These are phyloP conservation scores for Talaromyces piceae DNA, from an alignment of 2,329 filamentous ascomycete species.

Conservation along the genomic window DNA sequence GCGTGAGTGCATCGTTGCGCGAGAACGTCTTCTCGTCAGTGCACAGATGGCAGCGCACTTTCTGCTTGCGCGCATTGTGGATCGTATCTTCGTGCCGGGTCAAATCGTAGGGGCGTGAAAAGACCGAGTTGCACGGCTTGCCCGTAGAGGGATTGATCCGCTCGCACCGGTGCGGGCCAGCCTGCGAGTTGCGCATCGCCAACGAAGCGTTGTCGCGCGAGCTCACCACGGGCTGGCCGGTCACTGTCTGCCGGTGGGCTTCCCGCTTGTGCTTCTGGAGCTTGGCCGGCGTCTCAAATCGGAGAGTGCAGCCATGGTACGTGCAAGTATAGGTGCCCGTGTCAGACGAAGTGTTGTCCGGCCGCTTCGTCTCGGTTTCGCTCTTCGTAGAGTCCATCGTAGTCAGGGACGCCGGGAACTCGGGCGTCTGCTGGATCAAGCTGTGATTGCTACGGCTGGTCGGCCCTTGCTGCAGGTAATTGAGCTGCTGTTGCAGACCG, in stretches of 20 bases:
- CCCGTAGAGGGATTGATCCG: conserved; percentile 90
- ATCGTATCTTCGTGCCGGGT: conserved; percentile 97
- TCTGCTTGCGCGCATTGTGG: conserved; percentile 88
- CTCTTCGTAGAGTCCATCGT: conserved; percentile 23
- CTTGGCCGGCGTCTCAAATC: conserved; percentile 79
- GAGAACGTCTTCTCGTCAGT: conserved; percentile 97
- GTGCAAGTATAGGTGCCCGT: conserved; percentile 93
- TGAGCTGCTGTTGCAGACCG: conserved; percentile 45
- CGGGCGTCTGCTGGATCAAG: conserved; percentile 41
- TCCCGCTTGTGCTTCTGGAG: conserved; percentile 96
- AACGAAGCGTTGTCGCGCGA: conserved; percentile 42
- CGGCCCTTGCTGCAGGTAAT: conserved; percentile 24
- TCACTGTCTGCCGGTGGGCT: conserved; percentile 65
- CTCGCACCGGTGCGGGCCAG: conserved; percentile 86
- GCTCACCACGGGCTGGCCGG: conserved; percentile 29
- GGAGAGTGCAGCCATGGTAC: conserved; percentile 79
- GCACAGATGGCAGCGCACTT: conserved; percentile 86
- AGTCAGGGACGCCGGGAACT: conserved; percentile 53
- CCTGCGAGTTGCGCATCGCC: conserved; percentile 70
- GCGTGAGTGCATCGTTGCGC: conserved; percentile 84
- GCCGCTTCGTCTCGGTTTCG: conserved; percentile 41
- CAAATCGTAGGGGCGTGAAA: conserved; percentile 92
- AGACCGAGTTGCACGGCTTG: conserved; percentile 89
- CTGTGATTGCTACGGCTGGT: conserved; percentile 20
- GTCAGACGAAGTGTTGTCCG: conserved; percentile 61